Conservation (phyloP, 2,329 filamentous ascomycete genomes). For the Stachybotrys elegans region DNA sequence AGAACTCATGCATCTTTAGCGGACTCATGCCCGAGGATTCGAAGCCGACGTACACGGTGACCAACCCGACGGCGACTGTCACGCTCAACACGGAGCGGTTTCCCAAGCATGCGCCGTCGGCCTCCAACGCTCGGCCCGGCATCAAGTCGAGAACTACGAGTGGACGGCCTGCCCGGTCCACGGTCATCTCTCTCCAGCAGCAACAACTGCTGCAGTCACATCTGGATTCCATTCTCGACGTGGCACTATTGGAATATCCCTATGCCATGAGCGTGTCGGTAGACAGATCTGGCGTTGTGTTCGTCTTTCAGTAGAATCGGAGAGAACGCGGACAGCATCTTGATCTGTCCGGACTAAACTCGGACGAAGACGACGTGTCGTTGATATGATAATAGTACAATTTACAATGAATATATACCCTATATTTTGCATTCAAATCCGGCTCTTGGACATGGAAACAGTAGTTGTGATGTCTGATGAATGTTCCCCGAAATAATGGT, state of each 20-base stretch:
- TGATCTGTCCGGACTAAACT: no score
- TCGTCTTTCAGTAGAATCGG: constrained; percentile 60
- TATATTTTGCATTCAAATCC: no score
- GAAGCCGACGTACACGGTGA: constrained; percentile 66
- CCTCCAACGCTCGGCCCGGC: constrained; percentile 23
- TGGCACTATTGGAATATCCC: constrained; percentile 81
- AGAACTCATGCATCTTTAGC: constrained; percentile 75
- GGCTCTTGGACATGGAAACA: no score
- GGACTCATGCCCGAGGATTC: constrained; percentile 67
- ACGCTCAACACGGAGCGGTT: constrained; percentile 62
- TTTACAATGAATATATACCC: no score
- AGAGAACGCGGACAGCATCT: no score
- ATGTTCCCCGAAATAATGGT: no score
- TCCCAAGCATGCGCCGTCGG: constrained; percentile 31
- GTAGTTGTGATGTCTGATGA: no score
- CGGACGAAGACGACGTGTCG: neutral
- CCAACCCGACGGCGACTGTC: constrained; percentile 58
- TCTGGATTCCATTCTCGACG: constrained; percentile 80
- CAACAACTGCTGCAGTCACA: constrained; percentile 82
- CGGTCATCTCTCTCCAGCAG: constrained; percentile 83
- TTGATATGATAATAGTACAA: no score
- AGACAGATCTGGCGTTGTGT: constrained; percentile 83
- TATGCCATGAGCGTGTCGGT: constrained; percentile 92
- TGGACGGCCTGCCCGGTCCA: constrained; percentile 60
- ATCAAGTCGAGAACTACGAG: constrained; percentile 23